Evolutionary conservation across 495 filamentous ascomycete species (phyloP), one percentile per base, ranked within the genome.

Genomic region (Neurospora sp.): DNA sequence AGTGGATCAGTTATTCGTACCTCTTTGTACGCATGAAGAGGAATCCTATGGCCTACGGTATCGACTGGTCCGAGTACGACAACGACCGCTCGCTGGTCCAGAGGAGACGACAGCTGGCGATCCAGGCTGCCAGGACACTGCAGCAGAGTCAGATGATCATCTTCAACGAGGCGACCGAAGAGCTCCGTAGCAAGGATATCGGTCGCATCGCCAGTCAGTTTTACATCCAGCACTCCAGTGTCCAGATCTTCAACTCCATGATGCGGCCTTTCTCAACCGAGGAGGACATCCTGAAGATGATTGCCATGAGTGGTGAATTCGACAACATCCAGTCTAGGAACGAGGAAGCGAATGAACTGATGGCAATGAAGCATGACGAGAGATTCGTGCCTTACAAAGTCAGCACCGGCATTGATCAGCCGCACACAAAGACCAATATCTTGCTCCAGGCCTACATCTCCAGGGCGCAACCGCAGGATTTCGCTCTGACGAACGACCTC

Each of bases 71-170:
- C n/a, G 96, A 98, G 82, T 91, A 92, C 44, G 85, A 88, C 27
- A 91, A 97, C 77, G 96, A 99, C 78, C 94, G 93, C 18, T 87
- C 88, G 71, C 85, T 99, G 70, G 91, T 97, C 5, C 90, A 93
- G 77, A 87, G 95, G 77, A 87, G 96, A 74, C 86, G 93, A 20
- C 88, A 96, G 60, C 83, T 98, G 71, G 90, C 96, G 72, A 93
- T 97, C 71, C 89, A 95, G 74, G 96, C 96, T 41, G 96, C 96
- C 3, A 86, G 89, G 27, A 91, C 91, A 3, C 85, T 99, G 40
- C 93, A 96, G 76, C 87, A 94, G 77, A 96, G 91, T 76, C 96
- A 98, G 80, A 99, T 99, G 96, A 95, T 99, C 76, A 96, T 98
- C 54, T 98, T 95, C 85, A 96, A 98, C 77, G 96, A 98, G 74